A percentile compares a stretch with the other conserved stretches of the same genome.
These are phyloP conservation scores for Cladosporium cucumerinum DNA, from an alignment of 2,329 filamentous ascomycete species.

Conservation along the genomic window DNA sequence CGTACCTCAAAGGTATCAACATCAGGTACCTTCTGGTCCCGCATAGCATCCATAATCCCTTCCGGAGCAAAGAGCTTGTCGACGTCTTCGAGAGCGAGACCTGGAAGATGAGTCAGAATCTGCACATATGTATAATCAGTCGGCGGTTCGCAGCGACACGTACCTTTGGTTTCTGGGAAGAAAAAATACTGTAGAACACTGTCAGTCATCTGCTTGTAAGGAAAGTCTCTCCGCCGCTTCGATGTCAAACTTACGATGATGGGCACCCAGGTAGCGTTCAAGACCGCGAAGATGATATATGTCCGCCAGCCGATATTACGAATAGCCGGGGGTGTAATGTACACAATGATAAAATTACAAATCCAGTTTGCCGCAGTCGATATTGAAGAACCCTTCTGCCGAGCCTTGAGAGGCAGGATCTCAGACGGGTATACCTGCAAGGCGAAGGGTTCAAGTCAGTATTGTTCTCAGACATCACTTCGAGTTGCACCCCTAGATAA, in stretches of 20 bases:
- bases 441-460: background rate
- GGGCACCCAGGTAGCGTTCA: conserved; percentile 17
- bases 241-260: conserved; percentile 17
- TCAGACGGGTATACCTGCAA: conserved; percentile 54
- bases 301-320: conserved; percentile 53
- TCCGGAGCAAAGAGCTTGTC: conserved; percentile 1
- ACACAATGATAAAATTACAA: conserved; percentile 61
- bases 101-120: background rate
- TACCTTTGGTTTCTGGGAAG: background rate
- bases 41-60: conserved; percentile 10
- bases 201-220: background rate
- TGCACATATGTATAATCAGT: background rate
- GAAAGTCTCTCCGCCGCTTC: background rate
- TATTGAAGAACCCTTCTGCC: conserved; percentile 33
- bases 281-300: conserved; percentile 43
- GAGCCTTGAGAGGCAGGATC: conserved; percentile 47
- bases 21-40: conserved; percentile 11
- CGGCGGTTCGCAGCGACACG: background rate
- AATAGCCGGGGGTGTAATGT: conserved; percentile 62
- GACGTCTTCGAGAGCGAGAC: conserved; percentile 14
- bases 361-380: conserved; percentile 35
- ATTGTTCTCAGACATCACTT: background rate
- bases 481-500: background rate
- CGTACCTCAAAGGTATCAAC: conserved; percentile 13
- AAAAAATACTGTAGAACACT: background rate